Percentiles rank a stretch among this genome's conserved stretches.
phyloP scores from a whole-genome alignment of 345 rosid genomes.

The Gossypium longicalyx region DNA sequence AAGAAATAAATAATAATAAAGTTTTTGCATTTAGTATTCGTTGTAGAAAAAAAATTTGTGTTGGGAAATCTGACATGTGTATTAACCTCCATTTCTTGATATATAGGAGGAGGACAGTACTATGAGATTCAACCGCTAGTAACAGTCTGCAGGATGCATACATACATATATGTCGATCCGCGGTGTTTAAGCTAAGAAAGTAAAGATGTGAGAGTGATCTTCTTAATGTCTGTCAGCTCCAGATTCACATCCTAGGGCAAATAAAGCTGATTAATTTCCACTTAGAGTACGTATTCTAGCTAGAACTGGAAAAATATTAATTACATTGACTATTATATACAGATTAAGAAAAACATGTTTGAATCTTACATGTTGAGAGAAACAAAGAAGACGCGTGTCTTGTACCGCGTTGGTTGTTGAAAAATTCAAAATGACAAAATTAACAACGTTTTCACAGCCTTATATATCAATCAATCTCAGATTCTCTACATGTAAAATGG shows the following conservation, averaged over 20 bases:
- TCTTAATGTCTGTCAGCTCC: not conserved
- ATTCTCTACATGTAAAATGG: conserved; percentile 18
- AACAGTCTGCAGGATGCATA: no score
- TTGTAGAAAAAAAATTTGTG: no score
- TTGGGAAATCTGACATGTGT: not conserved
- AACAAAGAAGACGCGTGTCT: conserved; percentile 16
- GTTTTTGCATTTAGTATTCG: no score
- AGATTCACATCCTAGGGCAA: not conserved
- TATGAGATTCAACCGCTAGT: no score
- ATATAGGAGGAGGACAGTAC: no score
- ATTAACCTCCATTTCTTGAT: not conserved
- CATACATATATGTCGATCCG: no score
- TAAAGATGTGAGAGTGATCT: not conserved
- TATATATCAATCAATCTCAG: conserved; percentile 21
- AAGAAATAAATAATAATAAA: no score
- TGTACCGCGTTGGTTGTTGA: conserved; percentile 13
- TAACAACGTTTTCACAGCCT: not conserved
- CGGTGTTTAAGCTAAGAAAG: no score
- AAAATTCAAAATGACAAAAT: not conserved
- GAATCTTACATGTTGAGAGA: not conserved
- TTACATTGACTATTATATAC: not conserved
- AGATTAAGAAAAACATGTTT: not conserved
- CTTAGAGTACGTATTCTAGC: no score
- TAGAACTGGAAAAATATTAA: not conserved
- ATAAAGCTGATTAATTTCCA: no score